Evolutionary conservation across 2,329 filamentous ascomycete genomes (phyloP).

Genomic region (Fusarium protoensiforme): DNA sequence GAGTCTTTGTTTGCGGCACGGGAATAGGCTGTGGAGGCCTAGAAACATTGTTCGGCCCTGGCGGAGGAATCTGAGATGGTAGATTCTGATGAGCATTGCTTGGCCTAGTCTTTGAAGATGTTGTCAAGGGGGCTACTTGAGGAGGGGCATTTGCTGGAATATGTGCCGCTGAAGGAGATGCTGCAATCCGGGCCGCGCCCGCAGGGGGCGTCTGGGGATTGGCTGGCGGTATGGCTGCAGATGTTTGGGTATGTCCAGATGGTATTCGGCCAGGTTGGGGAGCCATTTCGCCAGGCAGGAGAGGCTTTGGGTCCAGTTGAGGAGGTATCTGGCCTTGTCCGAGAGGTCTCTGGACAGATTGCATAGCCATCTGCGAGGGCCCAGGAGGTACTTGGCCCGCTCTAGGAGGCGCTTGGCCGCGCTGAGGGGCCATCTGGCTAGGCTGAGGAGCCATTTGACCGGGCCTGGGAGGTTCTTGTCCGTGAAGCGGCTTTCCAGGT

Average conservation of each 20-base stretch:
- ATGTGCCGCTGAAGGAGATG: neutral
- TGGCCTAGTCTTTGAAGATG: neutral
- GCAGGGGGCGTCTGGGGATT: neutral
- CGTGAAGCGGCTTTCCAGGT: neutral
- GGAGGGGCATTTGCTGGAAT: neutral
- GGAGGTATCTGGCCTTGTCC: neutral
- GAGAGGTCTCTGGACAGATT: neutral
- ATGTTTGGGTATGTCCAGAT: neutral
- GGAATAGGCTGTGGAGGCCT: neutral
- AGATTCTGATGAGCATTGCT: neutral
- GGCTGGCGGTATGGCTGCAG: neutral
- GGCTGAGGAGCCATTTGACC: neutral
- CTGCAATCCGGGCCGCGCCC: neutral
- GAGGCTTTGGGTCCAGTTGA: neutral
- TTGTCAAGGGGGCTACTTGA: neutral
- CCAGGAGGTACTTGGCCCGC: neutral
- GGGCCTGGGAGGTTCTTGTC: neutral
- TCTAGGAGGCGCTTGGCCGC: neutral
- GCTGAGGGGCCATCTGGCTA: neutral
- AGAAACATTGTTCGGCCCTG: neutral
- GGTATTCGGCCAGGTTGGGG: constrained; percentile 6
- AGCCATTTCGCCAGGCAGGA: neutral
- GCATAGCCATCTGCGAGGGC: neutral
- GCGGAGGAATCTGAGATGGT: neutral
- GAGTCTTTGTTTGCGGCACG: neutral